Evolutionary conservation across 2,329 filamentous ascomycete species (phyloP).

Genomic region (Arthrocladium fulminans): DNA sequence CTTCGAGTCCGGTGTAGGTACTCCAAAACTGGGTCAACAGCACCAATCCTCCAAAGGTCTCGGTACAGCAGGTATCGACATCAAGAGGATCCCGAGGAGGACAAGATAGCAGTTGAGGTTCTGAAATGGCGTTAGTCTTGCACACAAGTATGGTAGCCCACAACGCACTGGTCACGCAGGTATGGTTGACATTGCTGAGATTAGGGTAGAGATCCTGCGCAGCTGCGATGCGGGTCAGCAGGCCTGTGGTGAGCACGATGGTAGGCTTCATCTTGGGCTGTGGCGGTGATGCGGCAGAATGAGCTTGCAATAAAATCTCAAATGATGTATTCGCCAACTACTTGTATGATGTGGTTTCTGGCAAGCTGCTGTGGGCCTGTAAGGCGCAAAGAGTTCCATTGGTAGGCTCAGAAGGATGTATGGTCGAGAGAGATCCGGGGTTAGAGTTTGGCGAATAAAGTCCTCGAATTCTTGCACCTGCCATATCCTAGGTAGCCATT

Average conservation of each 20-base stretch:
- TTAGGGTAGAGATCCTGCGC: slow-evolving; percentile 36
- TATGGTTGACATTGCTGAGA: slow-evolving; percentile 47
- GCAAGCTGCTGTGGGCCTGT: not conserved
- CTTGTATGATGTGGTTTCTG: not conserved
- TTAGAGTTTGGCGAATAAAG: not conserved
- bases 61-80: slow-evolving; percentile 55
- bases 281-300: not conserved
- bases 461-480: not conserved
- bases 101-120: slow-evolving; percentile 38
- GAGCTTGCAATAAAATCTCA: not conserved
- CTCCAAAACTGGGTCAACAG: slow-evolving; percentile 47
- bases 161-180: slow-evolving; percentile 42
- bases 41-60: slow-evolving; percentile 56
- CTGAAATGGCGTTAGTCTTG: slow-evolving; percentile 16
- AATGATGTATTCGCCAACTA: not conserved
- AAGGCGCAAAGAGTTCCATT: slow-evolving; percentile 1
- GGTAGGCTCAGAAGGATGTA: not conserved
- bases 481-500: not conserved
- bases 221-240: not conserved
- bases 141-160: slow-evolving; percentile 8
- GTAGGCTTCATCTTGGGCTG: not conserved
- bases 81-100: slow-evolving; percentile 33
- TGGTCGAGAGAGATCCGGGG: not conserved
- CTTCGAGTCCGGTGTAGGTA: slow-evolving; percentile 54
- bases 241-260: not conserved